phyloP scores from a whole-genome alignment of 305 asterid species.

The Solanum hybrid region DNA sequence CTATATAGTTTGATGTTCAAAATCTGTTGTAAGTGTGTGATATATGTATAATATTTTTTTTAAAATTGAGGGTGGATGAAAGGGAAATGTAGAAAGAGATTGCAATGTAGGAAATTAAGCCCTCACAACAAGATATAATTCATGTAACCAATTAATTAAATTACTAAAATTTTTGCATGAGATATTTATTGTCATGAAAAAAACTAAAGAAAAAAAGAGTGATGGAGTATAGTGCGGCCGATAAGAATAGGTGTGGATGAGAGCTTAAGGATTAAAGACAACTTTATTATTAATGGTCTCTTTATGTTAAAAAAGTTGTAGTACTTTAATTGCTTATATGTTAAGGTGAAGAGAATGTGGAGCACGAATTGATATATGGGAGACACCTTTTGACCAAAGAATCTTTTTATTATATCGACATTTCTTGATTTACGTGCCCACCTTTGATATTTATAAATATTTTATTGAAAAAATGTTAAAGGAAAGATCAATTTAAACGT shows the following conservation, averaged over 20 bases:
- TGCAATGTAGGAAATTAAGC: too few species aligned
- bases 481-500: not conserved
- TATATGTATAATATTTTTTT: too few species aligned
- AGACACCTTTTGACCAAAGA: constrained; percentile 17
- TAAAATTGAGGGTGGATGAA: too few species aligned
- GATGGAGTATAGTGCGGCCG: not conserved
- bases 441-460: not conserved
- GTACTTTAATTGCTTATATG: constrained; percentile 40
- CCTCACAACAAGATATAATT: too few species aligned
- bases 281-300: not conserved
- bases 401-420: not conserved
- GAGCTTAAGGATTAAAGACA: constrained; percentile 12
- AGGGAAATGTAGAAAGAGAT: too few species aligned
- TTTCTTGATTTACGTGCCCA: not conserved
- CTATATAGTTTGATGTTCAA: not conserved
- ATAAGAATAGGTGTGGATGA: constrained; percentile 17
- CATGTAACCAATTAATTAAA: not conserved
- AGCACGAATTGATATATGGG: not conserved
- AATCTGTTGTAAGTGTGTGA: not conserved
- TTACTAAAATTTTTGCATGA: too few species aligned
- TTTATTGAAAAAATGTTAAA: not conserved
- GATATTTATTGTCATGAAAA: not conserved
- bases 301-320: not conserved
- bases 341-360: constrained; percentile 21
- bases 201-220: not conserved